Evolutionary conservation across 2,329 filamentous ascomycete species (phyloP).

Genomic region (Ceratocystis papillata): DNA sequence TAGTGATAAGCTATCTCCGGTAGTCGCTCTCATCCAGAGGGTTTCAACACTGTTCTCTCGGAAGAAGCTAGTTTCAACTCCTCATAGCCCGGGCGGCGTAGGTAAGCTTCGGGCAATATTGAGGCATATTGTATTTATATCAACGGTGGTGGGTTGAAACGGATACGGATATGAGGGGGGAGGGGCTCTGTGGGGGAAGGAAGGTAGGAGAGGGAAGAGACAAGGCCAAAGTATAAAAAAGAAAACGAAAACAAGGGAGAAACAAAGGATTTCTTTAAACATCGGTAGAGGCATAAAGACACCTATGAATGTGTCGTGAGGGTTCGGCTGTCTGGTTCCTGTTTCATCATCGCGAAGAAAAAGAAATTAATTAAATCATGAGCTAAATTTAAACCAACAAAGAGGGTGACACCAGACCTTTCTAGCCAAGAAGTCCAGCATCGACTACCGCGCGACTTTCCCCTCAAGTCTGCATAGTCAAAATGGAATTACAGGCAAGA

Average conservation of each 20-base stretch:
- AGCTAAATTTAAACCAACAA: neutral
- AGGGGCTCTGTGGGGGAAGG: neutral
- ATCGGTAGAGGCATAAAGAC: neutral
- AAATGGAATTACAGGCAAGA: neutral
- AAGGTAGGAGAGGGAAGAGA: neutral
- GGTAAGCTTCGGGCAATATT: neutral
- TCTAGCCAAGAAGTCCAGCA: neutral
- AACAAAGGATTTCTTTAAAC: neutral
- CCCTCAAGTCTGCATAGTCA: too few relatives aligned
- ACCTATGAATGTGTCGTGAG: neutral
- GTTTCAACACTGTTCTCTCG: neutral
- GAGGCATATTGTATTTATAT: constrained; percentile 10
- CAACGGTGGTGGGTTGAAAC: neutral
- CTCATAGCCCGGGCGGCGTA: neutral
- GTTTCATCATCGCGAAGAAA: neutral
- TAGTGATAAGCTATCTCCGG: neutral
- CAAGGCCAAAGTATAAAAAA: neutral
- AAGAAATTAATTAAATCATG: neutral
- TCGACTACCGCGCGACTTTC: neutral
- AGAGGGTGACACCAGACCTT: neutral
- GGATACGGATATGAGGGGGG: neutral
- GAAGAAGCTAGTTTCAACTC: neutral
- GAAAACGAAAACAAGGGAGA: neutral
- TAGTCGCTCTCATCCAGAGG: neutral
- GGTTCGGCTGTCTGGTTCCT: neutral